Evolutionary conservation across 1,139 yeast species (phyloP).

Genomic region (Wickerhamomyces sp.): DNA sequence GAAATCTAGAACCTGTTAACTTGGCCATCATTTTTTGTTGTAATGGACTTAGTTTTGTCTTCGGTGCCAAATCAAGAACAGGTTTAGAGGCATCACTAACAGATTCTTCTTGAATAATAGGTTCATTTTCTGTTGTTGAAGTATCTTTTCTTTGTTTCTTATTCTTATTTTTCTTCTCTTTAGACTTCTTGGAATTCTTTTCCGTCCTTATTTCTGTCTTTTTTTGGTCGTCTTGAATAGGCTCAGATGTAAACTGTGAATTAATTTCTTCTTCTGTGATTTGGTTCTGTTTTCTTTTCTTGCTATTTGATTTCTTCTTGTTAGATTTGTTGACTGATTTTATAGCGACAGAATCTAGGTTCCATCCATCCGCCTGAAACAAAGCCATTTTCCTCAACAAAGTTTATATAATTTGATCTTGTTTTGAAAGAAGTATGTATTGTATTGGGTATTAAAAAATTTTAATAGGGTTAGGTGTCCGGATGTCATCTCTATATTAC

Average conservation of each 20-base stretch:
- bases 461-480: no score
- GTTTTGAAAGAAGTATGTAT: no score
- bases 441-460: no score
- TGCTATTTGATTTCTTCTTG: slow-evolving; percentile 27
- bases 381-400: slow-evolving; percentile 46
- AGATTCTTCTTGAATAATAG: slow-evolving; percentile 14
- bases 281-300: slow-evolving; percentile 23
- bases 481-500: slow-evolving; percentile 2
- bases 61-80: slow-evolving; percentile 18
- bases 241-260: neutral
- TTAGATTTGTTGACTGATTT: slow-evolving; percentile 29
- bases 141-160: slow-evolving; percentile 8
- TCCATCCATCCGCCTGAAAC: slow-evolving; percentile 83
- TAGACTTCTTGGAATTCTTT: slow-evolving; percentile 7
- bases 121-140: neutral
- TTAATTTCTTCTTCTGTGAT: no score
- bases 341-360: slow-evolving; percentile 38
- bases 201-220: slow-evolving; percentile 4
- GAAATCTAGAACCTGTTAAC: slow-evolving; percentile 87
- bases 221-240: slow-evolving; percentile 5
- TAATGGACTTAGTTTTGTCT: slow-evolving; percentile 69
- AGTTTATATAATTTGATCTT: neutral
- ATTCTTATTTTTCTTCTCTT: slow-evolving; percentile 23
- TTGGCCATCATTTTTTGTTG: slow-evolving; percentile 96
- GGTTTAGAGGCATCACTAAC: no score